Evolutionary conservation across 768 basidiomycete genomes (phyloP).

Genomic region (Suillus spraguei): DNA sequence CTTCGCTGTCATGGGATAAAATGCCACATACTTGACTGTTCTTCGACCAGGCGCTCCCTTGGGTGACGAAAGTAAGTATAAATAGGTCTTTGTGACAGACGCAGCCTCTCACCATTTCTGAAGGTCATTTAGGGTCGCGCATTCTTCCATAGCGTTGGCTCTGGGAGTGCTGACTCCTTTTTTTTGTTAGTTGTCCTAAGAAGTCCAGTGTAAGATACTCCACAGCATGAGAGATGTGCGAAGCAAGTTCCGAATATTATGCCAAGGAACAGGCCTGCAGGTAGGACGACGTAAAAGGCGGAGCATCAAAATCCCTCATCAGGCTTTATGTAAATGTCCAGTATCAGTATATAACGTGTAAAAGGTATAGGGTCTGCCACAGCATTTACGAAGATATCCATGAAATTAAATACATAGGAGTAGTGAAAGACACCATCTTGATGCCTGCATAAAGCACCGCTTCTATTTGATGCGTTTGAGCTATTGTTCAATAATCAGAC

Average conservation of each 20-base stretch:
- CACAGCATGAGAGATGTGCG: slow-evolving; percentile 4
- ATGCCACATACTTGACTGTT: slow-evolving; percentile 34
- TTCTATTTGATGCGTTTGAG: slow-evolving; percentile 62
- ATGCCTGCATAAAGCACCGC: background rate
- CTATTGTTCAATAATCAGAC: slow-evolving; percentile 34
- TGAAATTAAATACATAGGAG: slow-evolving; percentile 3
- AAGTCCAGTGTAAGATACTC: background rate
- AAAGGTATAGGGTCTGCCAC: background rate
- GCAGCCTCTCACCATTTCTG: slow-evolving; percentile 10
- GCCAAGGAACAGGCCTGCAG: slow-evolving; percentile 4
- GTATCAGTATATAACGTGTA: background rate
- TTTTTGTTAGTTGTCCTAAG: background rate
- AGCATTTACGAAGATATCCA: slow-evolving; percentile 3
- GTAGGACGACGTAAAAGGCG: background rate
- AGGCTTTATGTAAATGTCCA: slow-evolving; percentile 3
- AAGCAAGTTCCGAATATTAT: slow-evolving; percentile 5
- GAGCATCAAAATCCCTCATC: slow-evolving; percentile 2
- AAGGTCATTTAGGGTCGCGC: slow-evolving; percentile 11
- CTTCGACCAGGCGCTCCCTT: slow-evolving; percentile 36
- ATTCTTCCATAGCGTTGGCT: slow-evolving; percentile 12
- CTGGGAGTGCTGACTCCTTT: background rate
- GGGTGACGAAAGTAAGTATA: slow-evolving; percentile 1
- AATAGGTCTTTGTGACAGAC: slow-evolving; percentile 2
- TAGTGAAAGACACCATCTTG: background rate
- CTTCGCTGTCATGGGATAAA: background rate